Conservation (phyloP, 164 flowering plant genomes). For the Santalum album region DNA sequence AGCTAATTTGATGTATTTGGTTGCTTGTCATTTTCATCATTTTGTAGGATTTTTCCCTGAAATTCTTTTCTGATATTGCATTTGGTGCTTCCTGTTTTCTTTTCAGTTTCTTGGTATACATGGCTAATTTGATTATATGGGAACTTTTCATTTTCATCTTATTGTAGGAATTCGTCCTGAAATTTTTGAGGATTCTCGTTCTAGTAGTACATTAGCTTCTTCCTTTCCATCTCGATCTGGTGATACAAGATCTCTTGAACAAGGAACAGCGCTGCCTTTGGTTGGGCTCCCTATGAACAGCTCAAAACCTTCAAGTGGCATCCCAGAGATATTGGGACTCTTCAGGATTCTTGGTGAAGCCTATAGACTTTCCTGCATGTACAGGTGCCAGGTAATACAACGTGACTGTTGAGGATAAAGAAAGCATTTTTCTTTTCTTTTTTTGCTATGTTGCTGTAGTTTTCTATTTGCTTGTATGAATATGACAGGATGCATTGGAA, state of each 20-base stretch:
- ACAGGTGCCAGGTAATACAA: slow-evolving; percentile 74
- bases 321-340: slow-evolving; percentile 60
- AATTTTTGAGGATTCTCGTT: slow-evolving; percentile 53
- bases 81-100: slow-evolving; percentile 20
- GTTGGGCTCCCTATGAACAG: slow-evolving; percentile 24
- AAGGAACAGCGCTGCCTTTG: slow-evolving; percentile 24
- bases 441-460: slow-evolving; percentile 4
- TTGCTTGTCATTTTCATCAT: too few relatives aligned
- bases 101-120: background rate
- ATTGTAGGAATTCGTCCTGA: slow-evolving; percentile 54
- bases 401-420: background rate
- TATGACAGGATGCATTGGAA: slow-evolving; percentile 81
- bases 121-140: background rate
- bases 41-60: slow-evolving; percentile 54
- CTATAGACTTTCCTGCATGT: slow-evolving; percentile 68
- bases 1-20: background rate
- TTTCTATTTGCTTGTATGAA: slow-evolving; percentile 2
- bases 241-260: slow-evolving; percentile 42
- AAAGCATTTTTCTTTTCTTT: background rate
- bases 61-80: slow-evolving; percentile 23
- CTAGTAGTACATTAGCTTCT: slow-evolving; percentile 24
- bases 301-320: slow-evolving; percentile 41
- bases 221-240: slow-evolving; percentile 35
- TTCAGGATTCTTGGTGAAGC: slow-evolving; percentile 80
- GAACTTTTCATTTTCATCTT: slow-evolving; percentile 12